phyloP scores from a whole-genome alignment of 108 stramenopile species.

The Asterionellopsis glacialis region DNA sequence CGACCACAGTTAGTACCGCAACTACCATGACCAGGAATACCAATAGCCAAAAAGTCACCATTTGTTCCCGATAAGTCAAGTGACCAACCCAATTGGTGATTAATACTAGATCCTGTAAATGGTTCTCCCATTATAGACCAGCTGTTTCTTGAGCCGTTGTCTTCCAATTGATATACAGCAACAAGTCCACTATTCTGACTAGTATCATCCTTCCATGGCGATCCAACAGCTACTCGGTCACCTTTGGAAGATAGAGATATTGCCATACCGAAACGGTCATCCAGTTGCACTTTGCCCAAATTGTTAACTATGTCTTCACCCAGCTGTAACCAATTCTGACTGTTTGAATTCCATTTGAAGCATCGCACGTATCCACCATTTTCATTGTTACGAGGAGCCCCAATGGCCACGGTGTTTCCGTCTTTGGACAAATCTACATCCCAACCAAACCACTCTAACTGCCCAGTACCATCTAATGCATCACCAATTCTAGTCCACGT shows the following conservation, averaged over 20 bases:
- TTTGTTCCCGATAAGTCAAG: not conserved
- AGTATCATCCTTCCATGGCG: slow-evolving; percentile 28
- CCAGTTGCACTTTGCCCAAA: slow-evolving; percentile 9
- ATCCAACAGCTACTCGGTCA: slow-evolving; percentile 39
- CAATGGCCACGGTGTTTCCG: slow-evolving; percentile 33
- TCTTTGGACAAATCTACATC: slow-evolving; percentile 31
- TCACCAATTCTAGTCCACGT: not conserved
- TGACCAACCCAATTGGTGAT: not conserved
- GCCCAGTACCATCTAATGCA: not conserved
- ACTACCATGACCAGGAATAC: not conserved
- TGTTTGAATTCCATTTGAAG: slow-evolving; percentile 11
- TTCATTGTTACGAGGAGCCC: slow-evolving; percentile 43
- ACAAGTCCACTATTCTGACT: slow-evolving; percentile 23
- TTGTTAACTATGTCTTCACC: slow-evolving; percentile 32
- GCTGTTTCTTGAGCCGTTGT: not conserved
- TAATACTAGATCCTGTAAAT: not conserved
- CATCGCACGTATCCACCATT: slow-evolving; percentile 59
- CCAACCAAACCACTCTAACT: slow-evolving; percentile 46
- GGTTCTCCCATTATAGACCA: not conserved
- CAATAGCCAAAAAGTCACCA: slow-evolving; percentile 13
- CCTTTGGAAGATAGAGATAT: slow-evolving; percentile 11
- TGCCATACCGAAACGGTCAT: slow-evolving; percentile 36
- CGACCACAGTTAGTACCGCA: slow-evolving; percentile 3
- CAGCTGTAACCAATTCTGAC: slow-evolving; percentile 6
- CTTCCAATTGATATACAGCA: slow-evolving; percentile 28